These are phyloP conservation scores for Metschnikowia rubicola DNA, from an alignment of 805 yeast species.

Conservation along the genomic window DNA sequence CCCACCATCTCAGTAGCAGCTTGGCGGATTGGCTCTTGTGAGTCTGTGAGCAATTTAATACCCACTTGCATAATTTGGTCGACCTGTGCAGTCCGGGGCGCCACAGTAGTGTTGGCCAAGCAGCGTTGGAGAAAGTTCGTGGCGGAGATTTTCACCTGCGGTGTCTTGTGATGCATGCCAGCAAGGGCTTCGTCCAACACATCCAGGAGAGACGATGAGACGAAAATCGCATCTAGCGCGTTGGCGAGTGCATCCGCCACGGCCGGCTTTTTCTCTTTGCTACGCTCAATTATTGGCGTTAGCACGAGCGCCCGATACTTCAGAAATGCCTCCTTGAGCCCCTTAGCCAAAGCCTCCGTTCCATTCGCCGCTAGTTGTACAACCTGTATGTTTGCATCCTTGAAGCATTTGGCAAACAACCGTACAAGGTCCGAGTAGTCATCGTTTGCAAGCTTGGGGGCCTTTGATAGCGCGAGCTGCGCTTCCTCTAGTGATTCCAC, in stretches of 20 bases:
- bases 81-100: conserved; percentile 53
- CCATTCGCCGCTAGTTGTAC: conserved; percentile 76
- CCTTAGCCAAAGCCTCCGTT: conserved; percentile 57
- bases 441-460: conserved; percentile 50
- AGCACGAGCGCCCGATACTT: conserved; percentile 53
- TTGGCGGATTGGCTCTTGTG: conserved; percentile 79
- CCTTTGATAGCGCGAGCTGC: conserved; percentile 45
- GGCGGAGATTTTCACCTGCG: conserved; percentile 74
- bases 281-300: conserved; percentile 68
- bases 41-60: conserved; percentile 69
- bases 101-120: conserved; percentile 44
- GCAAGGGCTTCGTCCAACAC: conserved; percentile 57
- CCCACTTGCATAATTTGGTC: conserved; percentile 55
- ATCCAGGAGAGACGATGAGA: conserved; percentile 47
- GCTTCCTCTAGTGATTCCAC: conserved; percentile 77
- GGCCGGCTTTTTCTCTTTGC: conserved; percentile 81
- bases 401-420: conserved; percentile 65
- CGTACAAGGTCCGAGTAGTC: conserved; percentile 68
- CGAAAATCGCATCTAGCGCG: conserved; percentile 64
- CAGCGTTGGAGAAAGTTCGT: conserved; percentile 62
- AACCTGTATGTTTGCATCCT: conserved; percentile 86
- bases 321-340: conserved; percentile 56
- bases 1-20: conserved; percentile 78
- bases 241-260: conserved; percentile 68
- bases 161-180: conserved; percentile 72